These are phyloP conservation scores for Mycosphaerella sp. DNA, from an alignment of 2,329 filamentous ascomycete genomes.

Conservation along the genomic window DNA sequence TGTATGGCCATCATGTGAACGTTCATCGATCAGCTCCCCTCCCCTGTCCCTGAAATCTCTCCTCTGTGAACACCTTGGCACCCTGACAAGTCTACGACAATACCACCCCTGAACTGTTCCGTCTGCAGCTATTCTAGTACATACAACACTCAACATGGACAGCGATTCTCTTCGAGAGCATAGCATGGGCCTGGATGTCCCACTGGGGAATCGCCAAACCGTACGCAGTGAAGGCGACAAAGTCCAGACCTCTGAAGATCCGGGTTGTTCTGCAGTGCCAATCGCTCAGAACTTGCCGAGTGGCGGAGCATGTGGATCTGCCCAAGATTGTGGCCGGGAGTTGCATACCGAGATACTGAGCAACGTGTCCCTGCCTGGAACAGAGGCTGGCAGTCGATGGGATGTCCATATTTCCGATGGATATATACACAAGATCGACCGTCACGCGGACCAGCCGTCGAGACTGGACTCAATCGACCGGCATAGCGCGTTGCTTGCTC, in stretches of 20 bases:
- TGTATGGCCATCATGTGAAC: neutral
- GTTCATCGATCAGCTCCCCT: too few species aligned
- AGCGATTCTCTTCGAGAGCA: conserved; percentile 28
- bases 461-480: conserved; percentile 34
- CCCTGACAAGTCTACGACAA: too few species aligned
- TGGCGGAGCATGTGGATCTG: neutral
- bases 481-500: conserved; percentile 41
- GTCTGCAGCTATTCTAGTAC: neutral
- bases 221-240: neutral
- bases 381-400: conserved; percentile 11
- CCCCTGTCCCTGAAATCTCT: too few species aligned
- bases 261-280: neutral
- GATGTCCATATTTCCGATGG: conserved; percentile 12
- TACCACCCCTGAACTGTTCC: too few species aligned
- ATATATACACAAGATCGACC: neutral
- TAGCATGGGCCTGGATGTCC: conserved; percentile 32
- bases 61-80: too few species aligned
- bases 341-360: neutral
- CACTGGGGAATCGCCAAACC: conserved; percentile 29
- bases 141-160: conserved; percentile 22
- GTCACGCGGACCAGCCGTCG: neutral
- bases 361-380: conserved; percentile 14
- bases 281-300: neutral
- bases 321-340: neutral
- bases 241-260: neutral